Base-by-base conservation (phyloP, 805 yeast species). In the Pichia paraexigua region DNA sequence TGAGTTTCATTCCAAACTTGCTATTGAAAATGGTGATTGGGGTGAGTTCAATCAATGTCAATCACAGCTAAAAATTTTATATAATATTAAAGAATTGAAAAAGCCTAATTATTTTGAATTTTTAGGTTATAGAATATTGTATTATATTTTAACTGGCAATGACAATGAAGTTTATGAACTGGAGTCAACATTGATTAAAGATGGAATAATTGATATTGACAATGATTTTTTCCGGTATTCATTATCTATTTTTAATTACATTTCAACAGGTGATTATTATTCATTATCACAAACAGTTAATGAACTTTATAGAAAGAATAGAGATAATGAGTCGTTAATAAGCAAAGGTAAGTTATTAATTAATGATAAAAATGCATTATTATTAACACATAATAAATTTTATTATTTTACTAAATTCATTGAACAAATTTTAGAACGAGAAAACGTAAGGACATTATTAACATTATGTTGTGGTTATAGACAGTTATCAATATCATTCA, bases 11-110 rank as follows among this genome's bases (percentile, higher is more conserved):
- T 94, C 94, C 5, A 78, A 90, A 46, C 71, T 91, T n/a, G 95
- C 97, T 0, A 75, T 92, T 40, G 85, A 82, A 58, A 83, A 85
- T 62, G 76, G 78, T 41, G 99, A 92, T 66, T 69, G 92, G 56
- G 97, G 97, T 11, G 98, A 94, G 66, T 90, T 87, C 65, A 94
- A 94, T 69, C 97, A 92, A 65, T 94, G 98, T 64, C 95, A 87
- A 66, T 80, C 95, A 17, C 88, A 89, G 60, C 69, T 94, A 47
- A 79, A 79, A 56, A 72, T 76, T 44, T 70, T 91, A 24, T 91
- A 85, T 62, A 77, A 71, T 7, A 54, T 58, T 21, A 62, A 63
- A 22, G 65, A 68, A 1, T 51, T 50, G 1, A 28, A 56, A 9
- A 45, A 50, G 17, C 64, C 71, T 15, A 71, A 71, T 50, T 67